phyloP scores from a whole-genome alignment of 305 asterid species.

The Fraxinus paxiana region DNA sequence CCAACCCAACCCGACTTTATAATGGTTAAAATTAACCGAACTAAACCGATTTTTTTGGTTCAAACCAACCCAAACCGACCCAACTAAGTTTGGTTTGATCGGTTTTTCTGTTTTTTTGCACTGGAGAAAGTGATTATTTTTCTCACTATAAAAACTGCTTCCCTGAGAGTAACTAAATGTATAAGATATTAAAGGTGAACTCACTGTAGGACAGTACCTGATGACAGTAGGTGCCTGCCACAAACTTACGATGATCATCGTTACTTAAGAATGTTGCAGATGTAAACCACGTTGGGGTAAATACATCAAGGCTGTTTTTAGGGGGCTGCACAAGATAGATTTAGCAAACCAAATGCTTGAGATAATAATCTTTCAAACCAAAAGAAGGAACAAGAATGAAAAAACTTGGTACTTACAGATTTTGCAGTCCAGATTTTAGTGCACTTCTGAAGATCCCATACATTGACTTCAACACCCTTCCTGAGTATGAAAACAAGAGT shows the following conservation, averaged over 20 bases:
- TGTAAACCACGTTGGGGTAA: constrained; percentile 87
- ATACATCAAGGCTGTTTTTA: constrained; percentile 73
- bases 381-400: constrained; percentile 5
- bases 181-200: neutral
- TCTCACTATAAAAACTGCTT: neutral
- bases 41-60: too few relatives aligned
- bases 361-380: neutral
- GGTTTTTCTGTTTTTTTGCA: neutral
- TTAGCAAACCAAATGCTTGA: constrained; percentile 21
- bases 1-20: too few relatives aligned
- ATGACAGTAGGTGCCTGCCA: constrained; percentile 73
- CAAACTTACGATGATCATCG: constrained; percentile 87
- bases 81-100: too few relatives aligned
- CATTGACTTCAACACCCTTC: constrained; percentile 82
- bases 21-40: too few relatives aligned
- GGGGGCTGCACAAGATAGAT: constrained; percentile 57
- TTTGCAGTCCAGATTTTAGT: constrained; percentile 70
- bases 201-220: constrained; percentile 46
- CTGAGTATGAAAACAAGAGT: constrained; percentile 32
- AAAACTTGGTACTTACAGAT: constrained; percentile 52
- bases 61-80: too few relatives aligned
- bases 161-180: neutral
- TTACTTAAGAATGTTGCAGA: constrained; percentile 70
- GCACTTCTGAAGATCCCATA: constrained; percentile 71
- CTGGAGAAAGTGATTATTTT: neutral